phyloP scores from a whole-genome alignment of 805 yeast species.

The Wickerhamomyces xylosicus region DNA sequence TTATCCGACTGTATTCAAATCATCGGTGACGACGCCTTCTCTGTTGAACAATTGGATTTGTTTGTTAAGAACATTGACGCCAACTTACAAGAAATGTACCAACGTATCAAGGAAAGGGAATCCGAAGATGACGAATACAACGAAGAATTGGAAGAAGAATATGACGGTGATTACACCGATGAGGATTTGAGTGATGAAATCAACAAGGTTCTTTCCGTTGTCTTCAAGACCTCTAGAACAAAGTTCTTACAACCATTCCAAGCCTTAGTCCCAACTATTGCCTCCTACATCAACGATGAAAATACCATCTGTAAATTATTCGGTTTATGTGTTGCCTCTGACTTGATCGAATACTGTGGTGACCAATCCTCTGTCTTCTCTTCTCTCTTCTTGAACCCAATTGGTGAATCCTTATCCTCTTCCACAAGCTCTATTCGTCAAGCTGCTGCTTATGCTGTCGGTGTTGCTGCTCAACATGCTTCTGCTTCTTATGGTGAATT shows the following conservation, averaged over 20 bases:
- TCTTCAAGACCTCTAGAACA: constrained; percentile 53
- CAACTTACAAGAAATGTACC: constrained; percentile 57
- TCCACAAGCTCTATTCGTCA: constrained; percentile 72
- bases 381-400: constrained; percentile 50
- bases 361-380: constrained; percentile 52
- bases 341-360: constrained; percentile 73
- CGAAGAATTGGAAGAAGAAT: constrained; percentile 77
- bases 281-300: constrained; percentile 52
- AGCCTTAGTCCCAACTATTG: constrained; percentile 49
- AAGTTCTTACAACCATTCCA: constrained; percentile 59
- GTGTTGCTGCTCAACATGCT: constrained; percentile 79
- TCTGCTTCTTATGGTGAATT: constrained; percentile 53
- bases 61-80: constrained; percentile 51
- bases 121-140: constrained; percentile 75
- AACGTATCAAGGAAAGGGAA: constrained; percentile 64
- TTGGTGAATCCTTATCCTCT: constrained; percentile 58
- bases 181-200: constrained; percentile 85
- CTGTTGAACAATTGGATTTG: constrained; percentile 40
- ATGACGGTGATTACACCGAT: constrained; percentile 69
- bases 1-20: constrained; percentile 55
- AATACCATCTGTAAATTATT: constrained; percentile 62
- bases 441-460: constrained; percentile 76
- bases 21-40: constrained; percentile 55
- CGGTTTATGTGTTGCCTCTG: constrained; percentile 74
- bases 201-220: constrained; percentile 59